Evolutionary conservation across 345 rosid genomes (phyloP).

Genomic region (Populus alba): DNA sequence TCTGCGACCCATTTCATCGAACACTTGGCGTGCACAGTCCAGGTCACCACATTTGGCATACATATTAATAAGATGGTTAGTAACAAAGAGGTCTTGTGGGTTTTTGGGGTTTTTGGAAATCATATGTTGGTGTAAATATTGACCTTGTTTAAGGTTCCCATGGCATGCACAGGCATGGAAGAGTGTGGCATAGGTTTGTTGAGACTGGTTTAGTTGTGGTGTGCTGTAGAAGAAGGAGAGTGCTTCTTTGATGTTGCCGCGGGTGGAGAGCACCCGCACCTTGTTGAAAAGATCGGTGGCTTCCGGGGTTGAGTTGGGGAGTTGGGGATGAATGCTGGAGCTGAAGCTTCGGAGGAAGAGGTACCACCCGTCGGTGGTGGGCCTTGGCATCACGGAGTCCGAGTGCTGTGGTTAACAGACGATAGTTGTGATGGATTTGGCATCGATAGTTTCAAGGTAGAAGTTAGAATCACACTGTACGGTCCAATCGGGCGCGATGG

Average conservation of each 20-base stretch:
- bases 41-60: constrained; percentile 59
- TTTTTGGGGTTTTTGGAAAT: constrained; percentile 17
- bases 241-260: constrained; percentile 48
- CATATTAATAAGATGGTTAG: constrained; percentile 66
- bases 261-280: constrained; percentile 30
- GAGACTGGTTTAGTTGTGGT: constrained; percentile 30
- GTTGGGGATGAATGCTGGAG: background rate
- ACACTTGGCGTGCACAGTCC: constrained; percentile 45
- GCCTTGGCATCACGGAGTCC: constrained; percentile 15
- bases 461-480: no score
- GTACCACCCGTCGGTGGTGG: constrained; percentile 16
- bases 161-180: constrained; percentile 67
- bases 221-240: constrained; percentile 41
- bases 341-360: constrained; percentile 20
- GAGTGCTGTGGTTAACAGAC: background rate
- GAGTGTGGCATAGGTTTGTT: constrained; percentile 50
- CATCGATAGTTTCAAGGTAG: no score
- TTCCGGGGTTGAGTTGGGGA: background rate
- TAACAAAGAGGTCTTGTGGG: constrained; percentile 35
- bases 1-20: constrained; percentile 63
- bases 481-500: no score
- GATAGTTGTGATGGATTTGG: no score
- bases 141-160: constrained; percentile 50
- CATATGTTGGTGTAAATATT: constrained; percentile 55
- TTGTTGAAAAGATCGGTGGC: constrained; percentile 21